phyloP scores from a whole-genome alignment of 1,139 yeast genomes.

The Blastobotrys illinoisensis region DNA sequence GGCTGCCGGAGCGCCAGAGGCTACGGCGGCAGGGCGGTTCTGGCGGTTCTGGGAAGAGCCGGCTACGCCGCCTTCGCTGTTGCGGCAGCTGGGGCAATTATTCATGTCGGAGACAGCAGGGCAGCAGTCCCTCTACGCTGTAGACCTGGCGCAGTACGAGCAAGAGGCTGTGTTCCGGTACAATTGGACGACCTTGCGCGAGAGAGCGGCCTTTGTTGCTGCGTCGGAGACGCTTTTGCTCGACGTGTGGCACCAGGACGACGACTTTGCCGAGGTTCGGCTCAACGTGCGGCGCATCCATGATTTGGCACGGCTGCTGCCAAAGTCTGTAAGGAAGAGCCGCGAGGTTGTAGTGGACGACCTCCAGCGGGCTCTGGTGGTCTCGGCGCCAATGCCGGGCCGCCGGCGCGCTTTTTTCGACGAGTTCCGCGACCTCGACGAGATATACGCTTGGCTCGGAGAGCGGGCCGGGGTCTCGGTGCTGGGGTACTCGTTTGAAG shows the following conservation, averaged over 20 bases:
- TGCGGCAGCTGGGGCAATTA: neutral
- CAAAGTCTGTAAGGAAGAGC: slow-evolving; percentile 24
- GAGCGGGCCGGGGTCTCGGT: slow-evolving; percentile 43
- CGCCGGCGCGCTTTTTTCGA: slow-evolving; percentile 45
- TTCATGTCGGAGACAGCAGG: neutral
- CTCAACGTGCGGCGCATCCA: slow-evolving; percentile 23
- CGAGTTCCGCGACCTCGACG: slow-evolving; percentile 61
- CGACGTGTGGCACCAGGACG: slow-evolving; percentile 35
- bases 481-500: slow-evolving; percentile 72
- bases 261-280: slow-evolving; percentile 29
- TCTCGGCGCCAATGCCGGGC: slow-evolving; percentile 20
- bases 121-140: slow-evolving; percentile 6
- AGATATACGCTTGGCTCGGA: slow-evolving; percentile 70
- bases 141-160: slow-evolving; percentile 39
- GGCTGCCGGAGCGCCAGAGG: neutral
- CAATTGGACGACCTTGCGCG: slow-evolving; percentile 24
- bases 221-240: slow-evolving; percentile 31
- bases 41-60: slow-evolving; percentile 1
- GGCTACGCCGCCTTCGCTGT: neutral
- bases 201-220: slow-evolving; percentile 23
- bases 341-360: slow-evolving; percentile 27
- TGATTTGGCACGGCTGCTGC: slow-evolving; percentile 28
- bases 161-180: slow-evolving; percentile 50
- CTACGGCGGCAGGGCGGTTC: neutral
- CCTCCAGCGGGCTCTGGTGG: slow-evolving; percentile 29